Evolutionary conservation across 1,284 basidiomycete species (phyloP), one percentile per base, ranked within the genome.

Genomic region (Phylloporus sp.): DNA sequence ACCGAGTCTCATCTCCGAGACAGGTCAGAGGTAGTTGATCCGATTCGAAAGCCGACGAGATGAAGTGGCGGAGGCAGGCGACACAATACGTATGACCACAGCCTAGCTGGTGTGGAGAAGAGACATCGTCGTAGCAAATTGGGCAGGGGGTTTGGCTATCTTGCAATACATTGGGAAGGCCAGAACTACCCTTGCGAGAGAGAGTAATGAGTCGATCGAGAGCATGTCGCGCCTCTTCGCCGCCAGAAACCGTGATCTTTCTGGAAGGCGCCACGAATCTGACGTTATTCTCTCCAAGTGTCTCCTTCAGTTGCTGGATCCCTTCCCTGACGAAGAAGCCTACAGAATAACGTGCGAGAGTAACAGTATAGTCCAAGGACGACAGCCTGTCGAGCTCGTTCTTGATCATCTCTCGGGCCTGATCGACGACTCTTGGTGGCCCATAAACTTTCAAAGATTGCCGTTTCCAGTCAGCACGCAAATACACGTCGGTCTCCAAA

Each of bases 31-130:
- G 86, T 64, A 88, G 81, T 2, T 66, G 76, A 56, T 80, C 79
- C 11, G 72, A 77, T 42, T 84, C 81, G 22, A 69, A 31, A 28
- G 83, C 82, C 13, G 82, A 83, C 11, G 76, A 76, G 54, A 88
- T 68, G 65, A 82, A 82, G 66, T 86, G 84, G 3, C 78, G 79
- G 29, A 88, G 68, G 61, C 86, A 88, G 7, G 77, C 76, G 5
- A 78, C 73, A 65, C 86, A 88, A 65, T 86, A 88, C 6, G 76
- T 66, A 64, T 88, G 87, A 6, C 81, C 81, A 59, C 86, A 88
- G 0, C 75, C 80, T 28, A 89, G 74, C 29, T 70, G 70, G 39
- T 82, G 71, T 2, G 85, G 83, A 58, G 78, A 74, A 4, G 81
- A 79, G 20, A 82, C 76, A 2, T 72, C 66, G 66, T 82, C 80